phyloP scores from a whole-genome alignment of 768 basidiomycete genomes.

The Lactarius akahatsu region DNA sequence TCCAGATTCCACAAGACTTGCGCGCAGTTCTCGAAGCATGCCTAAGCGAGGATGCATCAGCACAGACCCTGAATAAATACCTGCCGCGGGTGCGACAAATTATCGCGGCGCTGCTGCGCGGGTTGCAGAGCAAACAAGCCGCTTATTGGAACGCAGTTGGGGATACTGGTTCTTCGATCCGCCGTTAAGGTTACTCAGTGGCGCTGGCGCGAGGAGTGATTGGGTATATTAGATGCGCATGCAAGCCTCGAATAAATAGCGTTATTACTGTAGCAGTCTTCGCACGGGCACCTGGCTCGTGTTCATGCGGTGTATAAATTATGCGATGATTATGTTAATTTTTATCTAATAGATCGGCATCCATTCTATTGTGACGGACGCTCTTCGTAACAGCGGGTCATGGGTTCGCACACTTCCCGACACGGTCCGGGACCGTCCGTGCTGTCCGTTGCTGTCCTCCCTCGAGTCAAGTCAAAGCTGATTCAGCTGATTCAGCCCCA shows the following conservation, averaged over 20 bases:
- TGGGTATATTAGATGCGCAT: not conserved
- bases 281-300: not conserved
- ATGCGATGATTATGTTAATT: conserved; percentile 8
- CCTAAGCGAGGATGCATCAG: conserved; percentile 44
- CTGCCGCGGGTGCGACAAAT: conserved; percentile 41
- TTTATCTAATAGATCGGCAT: conserved; percentile 8
- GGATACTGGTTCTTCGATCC: conserved; percentile 2
- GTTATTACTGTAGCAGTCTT: conserved; percentile 5
- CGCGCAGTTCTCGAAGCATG: conserved; percentile 44
- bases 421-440: not conserved
- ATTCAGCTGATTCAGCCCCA: not conserved
- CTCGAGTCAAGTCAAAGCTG: not conserved
- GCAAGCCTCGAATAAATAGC: conserved; percentile 9
- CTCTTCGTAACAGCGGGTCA: too few relatives aligned
- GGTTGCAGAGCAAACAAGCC: conserved; percentile 43
- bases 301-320: conserved; percentile 2
- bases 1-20: conserved; percentile 40
- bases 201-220: not conserved
- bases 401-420: not conserved
- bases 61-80: conserved; percentile 38
- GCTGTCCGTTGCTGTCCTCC: too few relatives aligned
- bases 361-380: not conserved
- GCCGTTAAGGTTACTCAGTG: conserved; percentile 1
- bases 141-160: conserved; percentile 38
- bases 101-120: conserved; percentile 42